phyloP scores from a whole-genome alignment of 768 basidiomycete species.

The Leucosporidium yakuticum region DNA sequence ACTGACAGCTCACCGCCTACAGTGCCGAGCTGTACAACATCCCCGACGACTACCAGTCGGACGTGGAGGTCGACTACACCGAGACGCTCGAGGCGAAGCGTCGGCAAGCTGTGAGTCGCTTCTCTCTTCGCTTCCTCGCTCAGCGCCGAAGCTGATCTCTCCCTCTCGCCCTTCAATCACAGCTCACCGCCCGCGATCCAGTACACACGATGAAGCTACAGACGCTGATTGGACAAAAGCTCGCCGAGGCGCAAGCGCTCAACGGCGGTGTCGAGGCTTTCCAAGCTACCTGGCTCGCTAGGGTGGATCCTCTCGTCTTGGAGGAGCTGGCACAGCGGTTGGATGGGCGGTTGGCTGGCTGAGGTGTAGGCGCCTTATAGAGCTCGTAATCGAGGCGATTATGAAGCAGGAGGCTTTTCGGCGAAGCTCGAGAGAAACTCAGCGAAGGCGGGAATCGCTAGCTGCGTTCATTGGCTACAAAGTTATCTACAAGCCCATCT shows the following conservation, averaged over 20 bases:
- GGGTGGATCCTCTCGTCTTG: slow-evolving; percentile 67
- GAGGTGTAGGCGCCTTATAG: too few species aligned
- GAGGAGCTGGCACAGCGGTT: slow-evolving; percentile 48
- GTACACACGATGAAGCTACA: slow-evolving; percentile 64
- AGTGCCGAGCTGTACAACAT: slow-evolving; percentile 30
- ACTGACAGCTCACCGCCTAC: background rate
- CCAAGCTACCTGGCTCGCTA: slow-evolving; percentile 56
- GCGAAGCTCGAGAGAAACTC: background rate
- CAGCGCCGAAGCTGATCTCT: too few species aligned
- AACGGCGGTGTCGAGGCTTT: slow-evolving; percentile 60
- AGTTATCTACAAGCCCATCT: too few species aligned
- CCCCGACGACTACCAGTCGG: slow-evolving; percentile 28
- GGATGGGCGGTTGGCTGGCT: slow-evolving; percentile 20
- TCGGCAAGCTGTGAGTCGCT: slow-evolving; percentile 57
- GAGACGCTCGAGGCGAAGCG: slow-evolving; percentile 71
- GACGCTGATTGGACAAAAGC: slow-evolving; percentile 53
- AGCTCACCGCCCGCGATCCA: slow-evolving; percentile 68
- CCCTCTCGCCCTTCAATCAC: background rate
- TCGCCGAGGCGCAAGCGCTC: slow-evolving; percentile 60
- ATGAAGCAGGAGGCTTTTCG: too few species aligned
- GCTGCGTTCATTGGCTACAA: background rate
- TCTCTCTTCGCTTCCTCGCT: background rate
- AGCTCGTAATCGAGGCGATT: too few species aligned
- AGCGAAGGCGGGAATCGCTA: too few species aligned
- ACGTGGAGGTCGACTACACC: slow-evolving; percentile 49